These are phyloP conservation scores for Mycosarcoma mackinlayi DNA, from an alignment of 1,284 basidiomycete species.

Conservation along the genomic window DNA sequence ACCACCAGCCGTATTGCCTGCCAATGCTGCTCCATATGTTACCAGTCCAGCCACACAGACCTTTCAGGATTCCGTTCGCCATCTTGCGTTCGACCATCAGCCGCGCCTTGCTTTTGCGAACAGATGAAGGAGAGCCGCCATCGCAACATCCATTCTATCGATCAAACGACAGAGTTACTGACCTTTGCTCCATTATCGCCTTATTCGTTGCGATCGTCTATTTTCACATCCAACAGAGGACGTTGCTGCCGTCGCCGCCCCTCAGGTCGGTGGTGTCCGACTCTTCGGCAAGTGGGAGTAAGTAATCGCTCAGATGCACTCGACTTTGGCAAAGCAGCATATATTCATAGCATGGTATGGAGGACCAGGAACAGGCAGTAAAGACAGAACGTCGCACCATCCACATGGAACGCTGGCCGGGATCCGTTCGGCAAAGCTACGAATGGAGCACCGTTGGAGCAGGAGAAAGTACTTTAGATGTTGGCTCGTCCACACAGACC, in stretches of 20 bases:
- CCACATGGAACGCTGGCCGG: no score
- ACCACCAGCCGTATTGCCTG: no score
- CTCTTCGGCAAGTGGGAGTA: conserved; percentile 67
- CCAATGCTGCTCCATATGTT: no score
- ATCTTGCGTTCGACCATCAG: no score
- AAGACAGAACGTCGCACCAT: background rate
- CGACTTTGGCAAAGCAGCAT: conserved; percentile 16
- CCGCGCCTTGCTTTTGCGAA: background rate
- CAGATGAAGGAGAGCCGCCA: conserved; percentile 18
- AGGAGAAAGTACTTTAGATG: no score
- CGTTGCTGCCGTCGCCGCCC: conserved; percentile 61
- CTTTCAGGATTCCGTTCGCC: no score
- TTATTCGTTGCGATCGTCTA: conserved; percentile 2
- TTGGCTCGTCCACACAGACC: no score
- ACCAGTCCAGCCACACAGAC: no score
- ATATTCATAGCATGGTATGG: background rate
- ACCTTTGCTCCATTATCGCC: conserved; percentile 9
- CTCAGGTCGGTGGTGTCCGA: conserved; percentile 65
- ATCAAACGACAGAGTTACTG: conserved; percentile 21
- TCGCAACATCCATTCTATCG: background rate
- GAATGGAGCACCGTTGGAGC: no score
- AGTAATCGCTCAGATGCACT: conserved; percentile 28
- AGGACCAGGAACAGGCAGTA: no score
- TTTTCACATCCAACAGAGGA: conserved; percentile 57
- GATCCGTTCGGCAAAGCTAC: no score